Conservation (phyloP, 495 filamentous ascomycete genomes). For the Rhizodiscina lignyota region DNA sequence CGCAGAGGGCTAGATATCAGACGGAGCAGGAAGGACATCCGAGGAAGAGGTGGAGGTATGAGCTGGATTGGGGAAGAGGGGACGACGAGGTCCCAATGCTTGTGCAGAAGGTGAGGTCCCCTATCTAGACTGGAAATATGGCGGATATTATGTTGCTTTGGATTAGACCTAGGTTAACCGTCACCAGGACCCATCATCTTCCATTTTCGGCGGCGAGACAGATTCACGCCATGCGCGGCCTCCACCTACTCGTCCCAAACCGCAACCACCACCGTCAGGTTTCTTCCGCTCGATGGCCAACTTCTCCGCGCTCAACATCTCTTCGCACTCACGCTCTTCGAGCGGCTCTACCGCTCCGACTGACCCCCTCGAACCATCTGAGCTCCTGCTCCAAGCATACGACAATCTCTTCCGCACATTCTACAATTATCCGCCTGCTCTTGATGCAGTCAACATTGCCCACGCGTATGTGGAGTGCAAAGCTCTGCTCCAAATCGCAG, state of each 20-base stretch:
- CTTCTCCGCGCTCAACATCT: slow-evolving; percentile 40
- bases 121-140: too few species aligned
- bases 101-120: slow-evolving; percentile 50
- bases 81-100: slow-evolving; percentile 73
- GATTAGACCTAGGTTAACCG: too few species aligned
- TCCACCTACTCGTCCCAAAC: slow-evolving; percentile 33
- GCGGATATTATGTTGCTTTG: too few species aligned
- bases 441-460: slow-evolving; percentile 74
- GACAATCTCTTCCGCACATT: slow-evolving; percentile 87
- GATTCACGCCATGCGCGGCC: slow-evolving; percentile 19
- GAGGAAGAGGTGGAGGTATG: slow-evolving; percentile 66
- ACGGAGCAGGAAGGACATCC: slow-evolving; percentile 10
- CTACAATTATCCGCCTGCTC: slow-evolving; percentile 71
- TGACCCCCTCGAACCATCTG: slow-evolving; percentile 39
- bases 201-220: too few species aligned
- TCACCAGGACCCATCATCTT: too few species aligned
- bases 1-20: slow-evolving; percentile 41
- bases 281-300: slow-evolving; percentile 85
- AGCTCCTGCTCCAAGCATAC: slow-evolving; percentile 65
- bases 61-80: slow-evolving; percentile 57
- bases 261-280: slow-evolving; percentile 35
- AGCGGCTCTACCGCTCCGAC: slow-evolving; percentile 24
- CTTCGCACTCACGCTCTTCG: slow-evolving; percentile 14
- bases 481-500: slow-evolving; percentile 62
- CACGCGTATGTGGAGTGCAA: slow-evolving; percentile 87